Conservation (phyloP, 371 early-diverging fungal genomes). For the Mucor circinelloides region DNA sequence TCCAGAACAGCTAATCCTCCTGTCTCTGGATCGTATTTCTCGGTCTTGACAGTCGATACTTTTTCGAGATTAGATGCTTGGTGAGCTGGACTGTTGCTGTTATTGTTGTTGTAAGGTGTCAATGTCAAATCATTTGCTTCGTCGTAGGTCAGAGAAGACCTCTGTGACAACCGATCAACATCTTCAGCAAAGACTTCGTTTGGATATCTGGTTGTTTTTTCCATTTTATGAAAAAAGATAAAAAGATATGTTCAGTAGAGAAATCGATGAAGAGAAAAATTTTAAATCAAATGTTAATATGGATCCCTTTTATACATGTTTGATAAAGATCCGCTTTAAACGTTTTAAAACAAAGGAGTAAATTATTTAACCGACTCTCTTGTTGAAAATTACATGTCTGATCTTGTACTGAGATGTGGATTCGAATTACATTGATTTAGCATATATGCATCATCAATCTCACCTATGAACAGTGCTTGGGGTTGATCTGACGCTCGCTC, state of each 20-base stretch:
- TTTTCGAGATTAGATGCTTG: constrained; percentile 5
- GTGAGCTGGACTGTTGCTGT: background rate
- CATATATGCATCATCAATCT: too few relatives aligned
- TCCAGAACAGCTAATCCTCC: constrained; percentile 11
- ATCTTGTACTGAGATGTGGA: background rate
- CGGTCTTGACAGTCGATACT: constrained; percentile 9
- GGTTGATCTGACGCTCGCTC: too few relatives aligned
- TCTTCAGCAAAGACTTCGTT: background rate
- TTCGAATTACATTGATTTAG: too few relatives aligned
- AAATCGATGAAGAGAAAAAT: background rate
- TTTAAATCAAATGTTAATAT: background rate
- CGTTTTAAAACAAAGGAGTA: background rate
- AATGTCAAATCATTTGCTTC: constrained; percentile 21
- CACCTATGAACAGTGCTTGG: too few relatives aligned
- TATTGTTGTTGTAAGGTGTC: constrained; percentile 4
- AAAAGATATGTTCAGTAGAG: background rate
- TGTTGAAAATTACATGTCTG: background rate
- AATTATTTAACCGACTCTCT: background rate
- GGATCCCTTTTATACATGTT: background rate
- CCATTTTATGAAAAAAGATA: background rate
- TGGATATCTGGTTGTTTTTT: background rate
- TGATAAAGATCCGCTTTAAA: constrained; percentile 4
- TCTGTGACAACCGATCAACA: background rate
- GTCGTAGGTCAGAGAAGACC: constrained; percentile 5
- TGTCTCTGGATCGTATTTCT: constrained; percentile 19